These are phyloP conservation scores for Eleusine indica DNA, from an alignment of 176 grass and related monocot genomes.

Conservation along the genomic window DNA sequence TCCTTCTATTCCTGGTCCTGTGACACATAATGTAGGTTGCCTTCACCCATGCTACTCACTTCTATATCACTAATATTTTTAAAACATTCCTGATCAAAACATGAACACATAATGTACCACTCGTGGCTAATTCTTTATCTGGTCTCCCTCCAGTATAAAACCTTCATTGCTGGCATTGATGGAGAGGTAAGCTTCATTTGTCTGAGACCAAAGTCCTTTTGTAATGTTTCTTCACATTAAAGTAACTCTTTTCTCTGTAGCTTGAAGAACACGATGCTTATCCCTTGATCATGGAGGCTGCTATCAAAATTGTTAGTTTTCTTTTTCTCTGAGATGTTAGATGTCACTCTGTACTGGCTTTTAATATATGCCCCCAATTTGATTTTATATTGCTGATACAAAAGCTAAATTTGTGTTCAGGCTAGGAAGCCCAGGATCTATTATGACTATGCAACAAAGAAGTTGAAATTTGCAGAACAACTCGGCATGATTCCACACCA, in stretches of 20 bases:
- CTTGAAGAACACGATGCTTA: not conserved
- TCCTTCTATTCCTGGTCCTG: not conserved
- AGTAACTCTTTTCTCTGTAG: not conserved
- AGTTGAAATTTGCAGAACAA: slow-evolving; percentile 29
- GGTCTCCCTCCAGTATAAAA: slow-evolving; percentile 2
- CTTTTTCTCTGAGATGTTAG: not conserved
- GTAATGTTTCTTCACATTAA: not conserved
- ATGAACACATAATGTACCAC: not conserved
- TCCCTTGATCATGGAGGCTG: not conserved
- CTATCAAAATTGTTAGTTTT: slow-evolving; percentile 17
- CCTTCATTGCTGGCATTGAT: not conserved
- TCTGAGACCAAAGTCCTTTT: not conserved
- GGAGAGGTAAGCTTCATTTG: slow-evolving; percentile 17
- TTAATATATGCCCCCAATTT: not conserved
- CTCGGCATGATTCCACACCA: slow-evolving; percentile 2
- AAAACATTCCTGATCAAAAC: no score
- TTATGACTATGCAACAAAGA: slow-evolving; percentile 31
- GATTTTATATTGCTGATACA: not conserved
- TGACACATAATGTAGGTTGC: not conserved
- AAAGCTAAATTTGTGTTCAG: slow-evolving; percentile 24
- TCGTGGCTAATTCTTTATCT: not conserved
- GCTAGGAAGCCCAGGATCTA: not conserved
- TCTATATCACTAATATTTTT: no score
- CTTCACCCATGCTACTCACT: not conserved
- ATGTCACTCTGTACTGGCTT: not conserved